Evolutionary conservation across 2,329 filamentous ascomycete species (phyloP), one percentile per base, ranked within the genome.

Genomic region (Beauveria sp.): DNA sequence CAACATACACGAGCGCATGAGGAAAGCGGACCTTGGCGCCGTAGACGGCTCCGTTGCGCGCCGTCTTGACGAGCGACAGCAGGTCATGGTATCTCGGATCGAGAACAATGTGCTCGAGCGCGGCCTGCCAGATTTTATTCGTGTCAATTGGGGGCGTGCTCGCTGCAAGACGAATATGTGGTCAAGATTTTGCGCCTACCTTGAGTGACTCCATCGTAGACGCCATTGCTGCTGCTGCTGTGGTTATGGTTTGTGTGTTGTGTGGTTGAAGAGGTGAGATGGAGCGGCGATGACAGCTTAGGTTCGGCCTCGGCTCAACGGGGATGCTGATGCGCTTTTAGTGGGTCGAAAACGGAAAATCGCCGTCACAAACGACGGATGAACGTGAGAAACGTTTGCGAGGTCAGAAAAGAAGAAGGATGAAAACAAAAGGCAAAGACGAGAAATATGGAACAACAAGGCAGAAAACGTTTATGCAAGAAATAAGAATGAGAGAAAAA

Each of bases 1-100:
- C 40, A 28, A 42, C 79, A 65, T 76, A 83, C 80, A 99, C 95
- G 68, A 99, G 83, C 64, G 95, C 95, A 79, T 99, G 95, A 66
- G 95, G 95, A 79, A 99, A 98, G 66, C 95, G 93, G 75, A 99
- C 91, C 84, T 98, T 98, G 69, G 90, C 87, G 64, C 95, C 95
- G 77, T 99, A 99, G 65, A 99, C 91, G 67, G 93, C 88, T 74
- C 95, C 95, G 86, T 98, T 99, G 77, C 95, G 91, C 67, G 95
- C 89, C 70, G 87, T 91, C 83, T 99, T 99, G 74, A 96, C 74
- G 67, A 99, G 82, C 62, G 90, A 86, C 65, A 99, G 84, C 61
- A 92, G 74, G 69, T 95, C 91, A 70, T 95, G 91, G 77, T 96
- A 90, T 67, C 86, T 83, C 6, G 93, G 92, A 73, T 98, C 87